These are phyloP conservation scores for Alopecurus myosuroides DNA, from an alignment of 176 grass and related monocot species.

Conservation along the genomic window DNA sequence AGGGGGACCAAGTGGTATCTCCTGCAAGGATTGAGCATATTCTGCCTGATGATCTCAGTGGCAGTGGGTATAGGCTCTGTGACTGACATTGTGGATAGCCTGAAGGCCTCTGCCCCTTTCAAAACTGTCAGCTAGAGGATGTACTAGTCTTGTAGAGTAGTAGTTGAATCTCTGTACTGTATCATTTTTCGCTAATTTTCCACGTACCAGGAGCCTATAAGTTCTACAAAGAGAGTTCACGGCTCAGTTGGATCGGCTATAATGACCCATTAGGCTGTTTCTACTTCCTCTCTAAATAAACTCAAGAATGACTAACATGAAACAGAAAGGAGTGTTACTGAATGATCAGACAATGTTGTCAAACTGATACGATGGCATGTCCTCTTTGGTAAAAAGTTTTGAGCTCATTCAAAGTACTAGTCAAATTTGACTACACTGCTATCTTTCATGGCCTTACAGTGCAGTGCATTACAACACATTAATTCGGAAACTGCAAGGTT, in stretches of 20 bases:
- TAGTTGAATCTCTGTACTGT: not conserved
- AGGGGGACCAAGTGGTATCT: conserved; percentile 51
- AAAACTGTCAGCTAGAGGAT: conserved; percentile 40
- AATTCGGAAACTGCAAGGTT: not conserved
- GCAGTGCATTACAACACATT: not conserved
- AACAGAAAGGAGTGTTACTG: not conserved
- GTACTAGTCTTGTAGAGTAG: conserved; percentile 25
- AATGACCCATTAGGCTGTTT: not conserved
- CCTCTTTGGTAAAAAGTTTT: not conserved
- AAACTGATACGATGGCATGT: not conserved
- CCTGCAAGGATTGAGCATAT: conserved; percentile 51
- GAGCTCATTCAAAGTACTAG: not conserved
- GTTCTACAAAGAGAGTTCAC: not conserved
- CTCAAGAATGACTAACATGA: not conserved
- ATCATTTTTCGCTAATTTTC: not conserved
- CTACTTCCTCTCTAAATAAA: conserved; percentile 27
- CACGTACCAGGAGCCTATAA: not conserved
- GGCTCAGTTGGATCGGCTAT: not conserved
- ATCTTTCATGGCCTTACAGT: not conserved
- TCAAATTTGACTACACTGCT: not conserved
- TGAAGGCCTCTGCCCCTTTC: conserved; percentile 51
- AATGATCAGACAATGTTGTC: not conserved
- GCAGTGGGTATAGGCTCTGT: conserved; percentile 65
- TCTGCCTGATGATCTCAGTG: conserved; percentile 53
- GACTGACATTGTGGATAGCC: conserved; percentile 59